These are phyloP conservation scores for Angomonas ambiguus DNA, from an alignment of 208 protist genomes.

Conservation along the genomic window DNA sequence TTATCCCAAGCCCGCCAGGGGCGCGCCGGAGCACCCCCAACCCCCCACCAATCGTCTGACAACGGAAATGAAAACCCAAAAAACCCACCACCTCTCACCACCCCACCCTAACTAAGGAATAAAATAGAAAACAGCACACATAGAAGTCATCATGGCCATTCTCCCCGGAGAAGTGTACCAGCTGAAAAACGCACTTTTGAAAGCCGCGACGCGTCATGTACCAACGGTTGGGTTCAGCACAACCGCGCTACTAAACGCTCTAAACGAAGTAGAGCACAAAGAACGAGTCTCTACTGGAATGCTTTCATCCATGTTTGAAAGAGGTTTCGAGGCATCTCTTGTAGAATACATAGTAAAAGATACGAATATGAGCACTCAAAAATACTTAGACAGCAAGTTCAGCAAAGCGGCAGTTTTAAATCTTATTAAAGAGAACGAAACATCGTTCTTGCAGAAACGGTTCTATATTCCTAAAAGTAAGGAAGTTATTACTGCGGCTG, in stretches of 20 bases:
- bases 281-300: slow-evolving; percentile 13
- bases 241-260: slow-evolving; percentile 17
- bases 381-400: slow-evolving; percentile 40
- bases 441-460: slow-evolving; percentile 37
- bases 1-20: not conserved
- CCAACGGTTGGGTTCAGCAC: slow-evolving; percentile 41
- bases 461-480: slow-evolving; percentile 33
- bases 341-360: slow-evolving; percentile 59
- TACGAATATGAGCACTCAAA: slow-evolving; percentile 33
- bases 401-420: slow-evolving; percentile 46
- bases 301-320: slow-evolving; percentile 41
- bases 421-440: slow-evolving; percentile 41
- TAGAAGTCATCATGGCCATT: not conserved
- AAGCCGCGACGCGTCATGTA: too few relatives aligned
- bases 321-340: slow-evolving; percentile 54
- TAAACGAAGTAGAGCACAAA: slow-evolving; percentile 16
- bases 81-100: not conserved
- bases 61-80: slow-evolving; percentile 3
- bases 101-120: too few relatives aligned
- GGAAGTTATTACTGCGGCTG: slow-evolving; percentile 44
- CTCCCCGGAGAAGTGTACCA: not conserved
- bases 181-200: slow-evolving; percentile 4
- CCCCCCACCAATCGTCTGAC: not conserved
- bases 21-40: not conserved
- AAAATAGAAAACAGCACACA: too few relatives aligned